Percentiles rank a stretch among this genome's conserved stretches.
These are phyloP conservation scores for Cyberlindnera subsufficiens DNA, from an alignment of 805 yeast genomes.

Conservation along the genomic window DNA sequence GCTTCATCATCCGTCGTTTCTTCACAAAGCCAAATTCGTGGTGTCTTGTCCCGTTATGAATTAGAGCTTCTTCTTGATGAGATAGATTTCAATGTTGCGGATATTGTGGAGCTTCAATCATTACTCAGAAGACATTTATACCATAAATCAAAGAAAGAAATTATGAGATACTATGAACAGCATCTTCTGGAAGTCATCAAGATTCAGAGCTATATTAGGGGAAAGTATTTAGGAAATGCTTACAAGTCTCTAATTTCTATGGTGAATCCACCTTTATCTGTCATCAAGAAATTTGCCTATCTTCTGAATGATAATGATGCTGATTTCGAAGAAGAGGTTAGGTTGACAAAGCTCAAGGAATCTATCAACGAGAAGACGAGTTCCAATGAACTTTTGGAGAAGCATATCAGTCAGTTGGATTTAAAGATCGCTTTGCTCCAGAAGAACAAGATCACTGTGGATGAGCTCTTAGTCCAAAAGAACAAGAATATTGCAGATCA, in stretches of 20 bases:
- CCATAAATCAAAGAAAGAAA: conserved; percentile 31
- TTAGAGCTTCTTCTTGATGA: conserved; percentile 50
- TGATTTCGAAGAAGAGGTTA: conserved; percentile 72
- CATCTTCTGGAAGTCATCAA: conserved; percentile 57
- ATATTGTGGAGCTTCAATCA: conserved; percentile 47
- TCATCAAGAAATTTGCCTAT: conserved; percentile 71
- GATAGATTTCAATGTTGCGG: conserved; percentile 36
- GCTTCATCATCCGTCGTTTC: conserved; percentile 24
- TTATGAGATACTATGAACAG: conserved; percentile 42
- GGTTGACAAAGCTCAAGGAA: conserved; percentile 61
- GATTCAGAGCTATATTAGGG: conserved; percentile 71
- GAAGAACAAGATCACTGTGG: conserved; percentile 72
- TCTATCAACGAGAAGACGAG: conserved; percentile 64
- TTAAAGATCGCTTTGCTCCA: conserved; percentile 73
- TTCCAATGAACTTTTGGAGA: conserved; percentile 65
- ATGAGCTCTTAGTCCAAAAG: conserved; percentile 50
- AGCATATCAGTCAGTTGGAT: conserved; percentile 68
- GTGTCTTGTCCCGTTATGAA: conserved; percentile 53
- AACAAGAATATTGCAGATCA: conserved; percentile 19
- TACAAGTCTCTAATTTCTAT: conserved; percentile 65
- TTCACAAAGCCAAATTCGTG: conserved; percentile 58
- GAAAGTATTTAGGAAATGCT: conserved; percentile 62
- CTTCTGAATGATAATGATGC: conserved; percentile 65
- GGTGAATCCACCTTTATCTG: conserved; percentile 71
- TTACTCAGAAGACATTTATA: conserved; percentile 40